phyloP scores from a whole-genome alignment of 2,329 filamentous ascomycete species.

The Rhinocladiella similis region DNA sequence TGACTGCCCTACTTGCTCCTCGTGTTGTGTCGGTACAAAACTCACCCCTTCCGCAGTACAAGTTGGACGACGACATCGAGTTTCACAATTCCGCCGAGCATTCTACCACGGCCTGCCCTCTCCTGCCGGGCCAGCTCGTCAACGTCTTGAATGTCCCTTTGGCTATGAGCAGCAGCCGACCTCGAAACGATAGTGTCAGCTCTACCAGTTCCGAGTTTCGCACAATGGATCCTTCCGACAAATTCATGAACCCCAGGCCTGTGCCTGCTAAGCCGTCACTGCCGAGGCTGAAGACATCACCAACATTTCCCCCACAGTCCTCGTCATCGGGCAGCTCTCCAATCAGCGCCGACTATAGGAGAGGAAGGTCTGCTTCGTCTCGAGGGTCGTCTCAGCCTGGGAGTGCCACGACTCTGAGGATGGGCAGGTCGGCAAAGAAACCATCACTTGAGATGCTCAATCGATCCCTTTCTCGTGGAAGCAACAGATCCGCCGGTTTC shows the following conservation, averaged over 20 bases:
- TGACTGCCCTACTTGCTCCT: constrained; percentile 38
- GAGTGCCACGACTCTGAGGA: constrained; percentile 24
- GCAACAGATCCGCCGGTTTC: constrained; percentile 36
- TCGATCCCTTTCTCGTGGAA: constrained; percentile 37
- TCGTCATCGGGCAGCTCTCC: constrained; percentile 26
- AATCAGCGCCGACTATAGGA: constrained; percentile 24
- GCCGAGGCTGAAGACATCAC: constrained; percentile 48
- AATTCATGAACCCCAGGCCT: constrained; percentile 69
- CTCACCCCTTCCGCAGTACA: constrained; percentile 61
- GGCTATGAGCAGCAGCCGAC: constrained; percentile 56
- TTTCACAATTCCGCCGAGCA: constrained; percentile 71
- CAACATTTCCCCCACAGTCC: constrained; percentile 23
- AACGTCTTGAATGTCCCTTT: constrained; percentile 81
- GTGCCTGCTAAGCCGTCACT: constrained; percentile 49
- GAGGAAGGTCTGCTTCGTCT: constrained; percentile 25
- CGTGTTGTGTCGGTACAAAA: no score
- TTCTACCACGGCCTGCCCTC: constrained; percentile 76
- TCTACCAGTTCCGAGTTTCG: constrained; percentile 62
- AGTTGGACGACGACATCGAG: constrained; percentile 76
- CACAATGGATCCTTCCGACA: constrained; percentile 77
- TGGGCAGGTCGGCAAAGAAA: constrained; percentile 30
- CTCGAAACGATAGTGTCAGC: constrained; percentile 66
- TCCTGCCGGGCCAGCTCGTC: constrained; percentile 82
- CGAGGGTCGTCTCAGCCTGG: constrained; percentile 23
- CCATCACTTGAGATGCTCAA: constrained; percentile 30